Percentiles rank a stretch among this genome's conserved stretches.
Evolutionary conservation across 1,284 basidiomycete genomes (phyloP).

Genomic region (Papiliotrema fonsecae): DNA sequence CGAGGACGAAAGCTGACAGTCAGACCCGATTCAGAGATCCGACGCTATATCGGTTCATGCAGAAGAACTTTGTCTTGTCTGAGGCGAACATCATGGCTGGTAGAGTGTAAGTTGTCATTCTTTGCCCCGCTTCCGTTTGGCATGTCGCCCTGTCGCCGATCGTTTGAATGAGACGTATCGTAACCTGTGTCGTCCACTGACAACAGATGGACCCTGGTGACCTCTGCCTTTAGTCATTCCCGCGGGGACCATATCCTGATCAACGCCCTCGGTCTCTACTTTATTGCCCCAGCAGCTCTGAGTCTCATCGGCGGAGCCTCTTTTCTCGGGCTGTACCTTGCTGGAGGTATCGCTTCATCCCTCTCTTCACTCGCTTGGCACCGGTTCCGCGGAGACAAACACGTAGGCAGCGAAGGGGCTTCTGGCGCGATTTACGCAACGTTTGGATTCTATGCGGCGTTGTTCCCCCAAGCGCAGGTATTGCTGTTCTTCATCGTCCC

Average conservation of each 20-base stretch:
- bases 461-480: slow-evolving; percentile 66
- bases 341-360: slow-evolving; percentile 64
- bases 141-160: no score
- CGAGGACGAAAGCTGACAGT: neutral
- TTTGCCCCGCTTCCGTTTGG: no score
- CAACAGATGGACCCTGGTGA: slow-evolving; percentile 72
- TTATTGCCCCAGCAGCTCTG: slow-evolving; percentile 70
- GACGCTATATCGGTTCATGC: slow-evolving; percentile 57
- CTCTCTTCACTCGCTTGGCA: slow-evolving; percentile 60
- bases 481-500: slow-evolving; percentile 78
- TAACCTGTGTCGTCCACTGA: neutral
- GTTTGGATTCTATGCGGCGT: slow-evolving; percentile 62
- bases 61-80: slow-evolving; percentile 60
- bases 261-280: slow-evolving; percentile 74
- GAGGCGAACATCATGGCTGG: slow-evolving; percentile 63
- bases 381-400: slow-evolving; percentile 41
- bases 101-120: slow-evolving; percentile 56
- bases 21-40: slow-evolving; percentile 51
- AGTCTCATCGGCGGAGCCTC: slow-evolving; percentile 61
- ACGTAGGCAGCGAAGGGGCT: slow-evolving; percentile 61
- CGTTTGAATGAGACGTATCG: no score
- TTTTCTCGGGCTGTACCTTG: slow-evolving; percentile 73
- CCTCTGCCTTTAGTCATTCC: slow-evolving; percentile 68
- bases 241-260: slow-evolving; percentile 62
- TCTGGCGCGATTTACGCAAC: slow-evolving; percentile 46